Evolutionary conservation across 441 rosid genomes (phyloP).

Genomic region (Eruca vesicaria): DNA sequence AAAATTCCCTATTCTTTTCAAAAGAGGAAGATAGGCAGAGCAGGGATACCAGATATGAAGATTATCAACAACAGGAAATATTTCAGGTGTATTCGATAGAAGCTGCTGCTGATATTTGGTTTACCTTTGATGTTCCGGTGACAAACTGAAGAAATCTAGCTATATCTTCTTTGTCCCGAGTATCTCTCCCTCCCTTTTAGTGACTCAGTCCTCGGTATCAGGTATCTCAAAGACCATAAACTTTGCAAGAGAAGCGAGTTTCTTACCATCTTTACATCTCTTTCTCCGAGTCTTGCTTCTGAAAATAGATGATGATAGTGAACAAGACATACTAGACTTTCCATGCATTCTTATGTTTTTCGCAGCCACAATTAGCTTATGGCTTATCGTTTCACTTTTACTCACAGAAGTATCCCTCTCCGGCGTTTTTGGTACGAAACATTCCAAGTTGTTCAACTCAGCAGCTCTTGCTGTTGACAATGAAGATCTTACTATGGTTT

Average conservation of each 20-base stretch:
- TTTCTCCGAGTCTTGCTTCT: constrained; percentile 31
- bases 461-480: constrained; percentile 11
- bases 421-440: not conserved
- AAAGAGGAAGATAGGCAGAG: not conserved
- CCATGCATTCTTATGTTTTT: constrained; percentile 42
- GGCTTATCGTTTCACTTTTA: constrained; percentile 29
- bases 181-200: not conserved
- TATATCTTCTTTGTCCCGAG: constrained; percentile 53
- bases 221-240: constrained; percentile 57
- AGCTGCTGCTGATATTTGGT: not conserved
- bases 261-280: constrained; percentile 18
- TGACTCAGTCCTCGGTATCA: constrained; percentile 40
- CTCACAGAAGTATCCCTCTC: constrained; percentile 4
- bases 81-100: not conserved
- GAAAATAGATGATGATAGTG: constrained; percentile 32
- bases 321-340: constrained; percentile 29
- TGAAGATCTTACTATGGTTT: constrained; percentile 13
- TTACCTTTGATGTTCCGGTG: constrained; percentile 97
- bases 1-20: not conserved
- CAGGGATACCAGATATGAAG: not conserved
- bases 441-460: not conserved
- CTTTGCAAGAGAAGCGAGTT: constrained; percentile 31
- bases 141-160: constrained; percentile 92
- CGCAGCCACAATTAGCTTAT: constrained; percentile 48
- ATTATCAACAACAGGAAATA: not conserved